Evolutionary conservation across 106 monocot genomes (phyloP), one percentile per base, ranked within the genome.

Genomic region (Triglochin maritima): DNA sequence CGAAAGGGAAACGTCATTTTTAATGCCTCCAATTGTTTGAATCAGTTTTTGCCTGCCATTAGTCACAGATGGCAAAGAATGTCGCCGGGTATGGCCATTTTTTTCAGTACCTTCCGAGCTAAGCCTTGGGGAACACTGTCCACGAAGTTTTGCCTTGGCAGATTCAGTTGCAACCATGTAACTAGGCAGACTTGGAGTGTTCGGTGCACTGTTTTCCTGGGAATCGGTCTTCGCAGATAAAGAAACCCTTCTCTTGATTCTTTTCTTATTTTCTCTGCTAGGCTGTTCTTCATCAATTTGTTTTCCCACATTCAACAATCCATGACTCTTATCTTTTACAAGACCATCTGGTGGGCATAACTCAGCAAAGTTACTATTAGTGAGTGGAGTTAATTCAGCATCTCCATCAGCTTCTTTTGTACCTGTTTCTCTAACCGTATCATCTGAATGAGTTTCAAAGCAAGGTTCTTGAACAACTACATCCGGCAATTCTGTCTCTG

Each of bases 121-220:
- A 49, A 85, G 64, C 61, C 81, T 82, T 49, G 90, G 95, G 44
- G 80, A 89, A 66, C 47, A 74, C 47, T 78, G 86, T 12, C 79
- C 82, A 10, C 84, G 75, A 47, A 87, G 54, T 63, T 89, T 89
- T 72, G 88, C 88, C 66, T 88, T 94, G 46, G 84, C 82, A 71
- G 94, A 94, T 68, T 80, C 69, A 64, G 89, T 94, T 61, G 82
- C 63, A 56, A 78, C 78, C 94, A 94, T 94, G 49, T 89, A 94
- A 64, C 89, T 94, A 2, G 94, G 94, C 64, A 94, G 46, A 2
- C 63, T 60, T 50, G 82, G 84, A 66, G 74, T 78, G 41, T 80
- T 86, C 56, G 79, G 83, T 46, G 55, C 14, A 56, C 82, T 82
- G 42, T 84, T 81, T 48, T 96, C 87, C 7, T 59, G 58, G 63